phyloP scores from a whole-genome alignment of 139 green algal species.

The Chlamydomonas applanata region DNA sequence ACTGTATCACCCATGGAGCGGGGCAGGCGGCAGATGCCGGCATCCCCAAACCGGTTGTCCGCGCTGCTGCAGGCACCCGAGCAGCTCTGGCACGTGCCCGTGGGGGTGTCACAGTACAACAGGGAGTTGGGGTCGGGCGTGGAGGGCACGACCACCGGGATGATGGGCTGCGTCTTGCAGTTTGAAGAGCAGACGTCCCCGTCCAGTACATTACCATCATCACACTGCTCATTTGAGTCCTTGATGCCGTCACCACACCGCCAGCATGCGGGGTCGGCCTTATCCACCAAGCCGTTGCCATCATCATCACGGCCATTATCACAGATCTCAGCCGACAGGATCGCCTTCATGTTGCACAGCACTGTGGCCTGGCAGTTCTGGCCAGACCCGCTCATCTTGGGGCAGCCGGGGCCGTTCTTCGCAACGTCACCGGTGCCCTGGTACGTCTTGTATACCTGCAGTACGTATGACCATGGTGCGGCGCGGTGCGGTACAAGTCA shows the following conservation, averaged over 20 bases:
- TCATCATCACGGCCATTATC: not conserved
- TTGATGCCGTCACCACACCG: not conserved
- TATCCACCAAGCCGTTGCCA: not conserved
- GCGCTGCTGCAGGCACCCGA: not conserved
- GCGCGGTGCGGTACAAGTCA: not conserved
- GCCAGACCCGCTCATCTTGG: not conserved
- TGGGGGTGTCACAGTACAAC: not conserved
- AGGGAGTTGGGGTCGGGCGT: not conserved
- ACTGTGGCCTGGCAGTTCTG: slow-evolving; percentile 11
- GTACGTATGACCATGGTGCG: not conserved
- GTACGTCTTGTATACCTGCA: slow-evolving; percentile 5
- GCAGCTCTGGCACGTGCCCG: slow-evolving; percentile 9
- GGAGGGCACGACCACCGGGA: not conserved
- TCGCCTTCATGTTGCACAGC: slow-evolving; percentile 9
- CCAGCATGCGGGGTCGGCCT: not conserved
- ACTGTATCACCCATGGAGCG: not conserved
- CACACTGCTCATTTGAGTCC: not conserved
- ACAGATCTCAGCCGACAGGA: not conserved
- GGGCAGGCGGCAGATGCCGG: not conserved
- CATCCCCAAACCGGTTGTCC: not conserved
- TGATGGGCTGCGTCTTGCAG: not conserved
- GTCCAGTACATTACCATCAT: not conserved
- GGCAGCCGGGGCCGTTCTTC: not conserved
- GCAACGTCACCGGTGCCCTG: not conserved
- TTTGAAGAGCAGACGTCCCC: not conserved